Conservation (phyloP, 2,329 filamentous ascomycete species). For the Pyrenophora seminiperda region DNA sequence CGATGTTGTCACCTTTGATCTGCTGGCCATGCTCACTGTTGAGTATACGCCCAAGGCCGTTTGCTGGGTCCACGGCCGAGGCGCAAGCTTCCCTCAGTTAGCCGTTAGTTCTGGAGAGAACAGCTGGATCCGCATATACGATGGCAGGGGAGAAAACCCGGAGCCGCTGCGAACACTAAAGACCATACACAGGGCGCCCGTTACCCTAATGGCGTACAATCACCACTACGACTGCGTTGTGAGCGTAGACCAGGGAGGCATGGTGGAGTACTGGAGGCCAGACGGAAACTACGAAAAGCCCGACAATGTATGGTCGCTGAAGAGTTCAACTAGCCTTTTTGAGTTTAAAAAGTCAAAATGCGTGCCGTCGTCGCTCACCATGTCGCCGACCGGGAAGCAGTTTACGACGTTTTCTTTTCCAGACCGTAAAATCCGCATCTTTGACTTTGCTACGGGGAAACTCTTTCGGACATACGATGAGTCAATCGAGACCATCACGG, state of each 20-base stretch:
- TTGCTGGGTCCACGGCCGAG: constrained; percentile 87
- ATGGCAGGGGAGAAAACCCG: constrained; percentile 82
- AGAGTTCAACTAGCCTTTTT: constrained; percentile 91
- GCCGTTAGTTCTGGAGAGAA: constrained; percentile 79
- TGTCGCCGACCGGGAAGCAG: constrained; percentile 84
- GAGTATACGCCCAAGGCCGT: constrained; percentile 76
- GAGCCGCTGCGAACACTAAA: constrained; percentile 77
- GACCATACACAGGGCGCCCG: constrained; percentile 78
- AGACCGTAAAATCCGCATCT: constrained; percentile 89
- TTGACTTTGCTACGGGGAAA: constrained; percentile 89
- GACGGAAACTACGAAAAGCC: constrained; percentile 85
- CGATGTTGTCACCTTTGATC: constrained; percentile 77
- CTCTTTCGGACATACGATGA: constrained; percentile 94
- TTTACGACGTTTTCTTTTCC: constrained; percentile 91
- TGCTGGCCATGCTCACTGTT: constrained; percentile 69
- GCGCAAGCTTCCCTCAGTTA: constrained; percentile 83
- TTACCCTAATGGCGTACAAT: constrained; percentile 89
- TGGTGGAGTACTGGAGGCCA: constrained; percentile 96
- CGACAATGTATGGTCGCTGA: constrained; percentile 87
- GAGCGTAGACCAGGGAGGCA: constrained; percentile 85
- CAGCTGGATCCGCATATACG: constrained; percentile 79
- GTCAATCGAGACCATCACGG: constrained; percentile 82
- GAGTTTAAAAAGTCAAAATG: constrained; percentile 96
- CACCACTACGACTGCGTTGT: constrained; percentile 86
- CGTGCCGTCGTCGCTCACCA: constrained; percentile 76